Base-by-base conservation (phyloP, 2,329 filamentous ascomycete genomes). In the Tolypocladium tundrense region DNA sequence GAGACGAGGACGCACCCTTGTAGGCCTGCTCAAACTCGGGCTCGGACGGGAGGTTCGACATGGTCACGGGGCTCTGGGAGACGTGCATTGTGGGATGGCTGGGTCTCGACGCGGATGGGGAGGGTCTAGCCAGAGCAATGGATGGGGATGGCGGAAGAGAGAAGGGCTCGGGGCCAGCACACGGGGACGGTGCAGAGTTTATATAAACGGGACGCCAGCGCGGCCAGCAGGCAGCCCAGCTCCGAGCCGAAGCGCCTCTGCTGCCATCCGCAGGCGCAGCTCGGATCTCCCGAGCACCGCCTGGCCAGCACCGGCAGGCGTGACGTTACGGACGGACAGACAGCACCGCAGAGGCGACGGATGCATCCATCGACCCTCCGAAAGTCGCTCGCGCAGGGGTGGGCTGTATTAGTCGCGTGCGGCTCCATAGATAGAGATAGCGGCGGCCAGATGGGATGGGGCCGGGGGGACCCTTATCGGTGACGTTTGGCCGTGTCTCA, bases 11-110 rank as follows among this genome's bases (percentile, higher is more conserved):
- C 81, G 70, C 79, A 95, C 91, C 91, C 75, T 91, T 90, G 85
- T 96, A 96, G 71, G 93, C 93, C 85, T 97, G 93, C 86, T 97
- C 87, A 80, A 97, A 97, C 81, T 99, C 93, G 71, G 94, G 93
- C 85, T 97, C 93, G 63, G 79, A 78, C 56, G 90, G 85, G 70
- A 94, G 82, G 80, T 94, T 88, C 66, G 91, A 89, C 90, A 95
- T 94, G 65, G 65, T 79, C 60, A 60, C 60, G 58, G 48, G 62
- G 64, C 58, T 63, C 62, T 64, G 53, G 57, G 33, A 11, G 54
- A 54, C 41, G 52, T 51, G 39, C 54, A 52, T 52, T 19, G 40
- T 11, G 53, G 27, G 27, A 31, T 31, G 27, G 42, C 42, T 16
- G 24, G 43, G 24, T 48, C 43, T 27, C 19, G 43, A 19, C 24